Evolutionary conservation across 2,329 filamentous ascomycete genomes (phyloP), one percentile per base, ranked within the genome.

Genomic region (Cladophialophora chaetospira): DNA sequence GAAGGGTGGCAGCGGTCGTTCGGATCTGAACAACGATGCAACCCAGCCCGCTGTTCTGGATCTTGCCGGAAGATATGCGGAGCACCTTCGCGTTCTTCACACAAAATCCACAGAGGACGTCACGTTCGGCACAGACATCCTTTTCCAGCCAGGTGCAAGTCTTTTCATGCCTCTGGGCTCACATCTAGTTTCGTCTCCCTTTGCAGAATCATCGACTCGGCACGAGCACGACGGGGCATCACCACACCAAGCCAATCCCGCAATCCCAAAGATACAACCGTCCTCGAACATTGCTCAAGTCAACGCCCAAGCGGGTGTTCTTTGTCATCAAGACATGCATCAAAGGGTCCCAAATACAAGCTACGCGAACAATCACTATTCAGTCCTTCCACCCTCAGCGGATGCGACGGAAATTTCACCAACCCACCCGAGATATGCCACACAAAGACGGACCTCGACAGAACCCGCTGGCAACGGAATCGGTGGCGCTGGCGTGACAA

Each of bases 1-100:
- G n/a, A n/a, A n/a, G n/a, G n/a, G n/a, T n/a, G n/a, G n/a, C n/a
- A n/a, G n/a, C n/a, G n/a, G n/a, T n/a, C n/a, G n/a, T n/a, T n/a
- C n/a, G n/a, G n/a, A n/a, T n/a, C n/a, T n/a, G n/a, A n/a, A n/a
- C n/a, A n/a, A n/a, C n/a, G n/a, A n/a, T n/a, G n/a, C n/a, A n/a
- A n/a, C n/a, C n/a, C n/a, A n/a, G n/a, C n/a, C n/a, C n/a, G n/a
- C n/a, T n/a, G n/a, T n/a, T n/a, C n/a, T n/a, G 50, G 59, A 59
- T 29, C 40, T 49, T 10, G 43, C 38, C n/a, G 35, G 66, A 67
- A 25, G 63, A 68, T n/a, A 38, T 66, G 10, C 57, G 60, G 31
- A 53, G 58, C 10, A 63, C 67, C 13, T 65, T 67, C 8, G 60
- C 62, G 17, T 60, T 65, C 29, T 33, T 33, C 13, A 33, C 29